Percentiles rank a stretch among this genome's conserved stretches.
These are phyloP conservation scores for Pyricularia pennisetigena DNA, from an alignment of 2,329 filamentous ascomycete genomes.

Conservation along the genomic window DNA sequence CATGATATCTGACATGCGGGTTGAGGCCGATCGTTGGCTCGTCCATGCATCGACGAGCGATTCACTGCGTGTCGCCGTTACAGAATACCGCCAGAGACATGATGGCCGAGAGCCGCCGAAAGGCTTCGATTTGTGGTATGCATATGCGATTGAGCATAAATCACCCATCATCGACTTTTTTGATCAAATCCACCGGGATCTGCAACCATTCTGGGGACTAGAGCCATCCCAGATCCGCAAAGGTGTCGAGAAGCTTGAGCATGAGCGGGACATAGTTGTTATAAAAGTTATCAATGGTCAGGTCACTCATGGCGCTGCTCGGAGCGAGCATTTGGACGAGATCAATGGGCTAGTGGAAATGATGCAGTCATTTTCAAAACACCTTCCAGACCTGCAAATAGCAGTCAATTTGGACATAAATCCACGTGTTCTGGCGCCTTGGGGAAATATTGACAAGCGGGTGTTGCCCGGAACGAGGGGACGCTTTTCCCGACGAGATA, in stretches of 20 bases:
- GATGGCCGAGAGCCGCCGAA: slow-evolving; percentile 64
- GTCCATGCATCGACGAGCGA: slow-evolving; percentile 34
- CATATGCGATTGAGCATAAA: slow-evolving; percentile 58
- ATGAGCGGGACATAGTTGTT: slow-evolving; percentile 32
- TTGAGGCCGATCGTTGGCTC: slow-evolving; percentile 39
- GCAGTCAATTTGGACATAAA: slow-evolving; percentile 75
- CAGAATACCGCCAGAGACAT: slow-evolving; percentile 40
- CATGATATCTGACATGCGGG: slow-evolving; percentile 36
- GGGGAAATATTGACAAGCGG: slow-evolving; percentile 43
- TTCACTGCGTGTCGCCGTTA: slow-evolving; percentile 33
- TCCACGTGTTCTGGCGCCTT: slow-evolving; percentile 61
- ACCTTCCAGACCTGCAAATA: slow-evolving; percentile 74
- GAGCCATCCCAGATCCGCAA: slow-evolving; percentile 57
- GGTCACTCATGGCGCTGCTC: slow-evolving; percentile 26
- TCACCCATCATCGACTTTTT: slow-evolving; percentile 73
- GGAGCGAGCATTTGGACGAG: slow-evolving; percentile 17
- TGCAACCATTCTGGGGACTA: slow-evolving; percentile 71
- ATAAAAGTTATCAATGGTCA: slow-evolving; percentile 56
- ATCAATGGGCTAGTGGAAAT: slow-evolving; percentile 47
- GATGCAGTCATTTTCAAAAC: slow-evolving; percentile 60
- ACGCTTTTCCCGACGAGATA: neutral
- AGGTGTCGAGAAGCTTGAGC: slow-evolving; percentile 32
- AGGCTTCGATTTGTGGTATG: slow-evolving; percentile 77
- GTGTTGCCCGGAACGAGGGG: neutral
- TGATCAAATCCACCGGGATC: slow-evolving; percentile 64